These are phyloP conservation scores for Sclerospora graminicola DNA, from an alignment of 352 stramenopile genomes.

Conservation along the genomic window DNA sequence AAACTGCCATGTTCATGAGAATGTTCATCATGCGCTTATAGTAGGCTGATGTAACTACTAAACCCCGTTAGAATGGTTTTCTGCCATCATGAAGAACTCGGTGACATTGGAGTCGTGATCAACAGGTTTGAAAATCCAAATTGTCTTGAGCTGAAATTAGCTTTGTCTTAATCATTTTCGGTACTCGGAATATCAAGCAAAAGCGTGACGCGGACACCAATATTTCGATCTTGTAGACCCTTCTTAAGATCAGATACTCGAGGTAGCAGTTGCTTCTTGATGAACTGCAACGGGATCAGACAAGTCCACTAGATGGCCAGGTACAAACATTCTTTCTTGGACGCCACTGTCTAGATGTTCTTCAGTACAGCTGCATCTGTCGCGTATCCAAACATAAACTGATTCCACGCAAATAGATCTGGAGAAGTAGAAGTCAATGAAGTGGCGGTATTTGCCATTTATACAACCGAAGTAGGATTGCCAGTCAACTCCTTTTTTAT, in stretches of 20 bases:
- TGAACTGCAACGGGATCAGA: constrained; percentile 38
- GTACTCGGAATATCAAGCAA: constrained; percentile 48
- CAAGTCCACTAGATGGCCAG: constrained; percentile 81
- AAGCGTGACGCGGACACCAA: constrained; percentile 54
- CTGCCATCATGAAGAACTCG: constrained; percentile 46
- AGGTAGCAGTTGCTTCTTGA: constrained; percentile 64
- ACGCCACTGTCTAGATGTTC: constrained; percentile 50
- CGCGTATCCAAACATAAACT: constrained; percentile 64
- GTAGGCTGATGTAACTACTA: constrained; percentile 23
- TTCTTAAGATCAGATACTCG: constrained; percentile 63
- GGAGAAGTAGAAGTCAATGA: constrained; percentile 58
- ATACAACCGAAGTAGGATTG: constrained; percentile 37
- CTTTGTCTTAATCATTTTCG: constrained; percentile 40
- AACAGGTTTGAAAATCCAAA: constrained; percentile 35
- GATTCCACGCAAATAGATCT: constrained; percentile 60
- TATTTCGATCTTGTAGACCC: constrained; percentile 42
- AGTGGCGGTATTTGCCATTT: constrained; percentile 44
- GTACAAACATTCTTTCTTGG: constrained; percentile 38
- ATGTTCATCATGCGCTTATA: constrained; percentile 52
- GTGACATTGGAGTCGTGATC: constrained; percentile 26
- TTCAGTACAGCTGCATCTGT: too few relatives aligned
- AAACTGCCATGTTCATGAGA: constrained; percentile 45
- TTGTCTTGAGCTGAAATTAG: constrained; percentile 37
- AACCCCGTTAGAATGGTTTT: constrained; percentile 47
- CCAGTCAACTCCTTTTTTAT: constrained; percentile 24